These are phyloP conservation scores for Millerozyma miso DNA, from an alignment of 805 yeast genomes.

Conservation along the genomic window DNA sequence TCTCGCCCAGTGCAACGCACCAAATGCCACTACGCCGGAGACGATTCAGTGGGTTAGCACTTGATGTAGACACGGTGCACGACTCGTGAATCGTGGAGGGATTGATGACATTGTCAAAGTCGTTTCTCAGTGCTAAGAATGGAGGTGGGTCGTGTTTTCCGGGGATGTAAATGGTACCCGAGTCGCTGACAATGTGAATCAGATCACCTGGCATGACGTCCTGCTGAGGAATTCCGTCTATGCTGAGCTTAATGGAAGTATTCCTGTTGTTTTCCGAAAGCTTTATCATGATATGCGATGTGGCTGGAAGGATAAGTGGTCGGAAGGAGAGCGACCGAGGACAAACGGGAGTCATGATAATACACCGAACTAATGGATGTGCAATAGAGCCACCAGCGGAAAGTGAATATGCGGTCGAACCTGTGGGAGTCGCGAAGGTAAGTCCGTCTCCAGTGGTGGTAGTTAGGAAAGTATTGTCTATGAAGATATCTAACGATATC, in stretches of 20 bases:
- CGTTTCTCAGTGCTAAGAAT: constrained; percentile 10
- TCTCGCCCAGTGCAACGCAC: constrained; percentile 78
- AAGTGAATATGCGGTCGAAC: constrained; percentile 89
- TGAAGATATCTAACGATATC: constrained; percentile 75
- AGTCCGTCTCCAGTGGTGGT: constrained; percentile 92
- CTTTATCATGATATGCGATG: constrained; percentile 66
- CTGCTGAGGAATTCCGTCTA: constrained; percentile 81
- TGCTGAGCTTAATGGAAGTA: constrained; percentile 49
- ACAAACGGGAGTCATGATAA: constrained; percentile 83
- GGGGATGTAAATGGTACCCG: constrained; percentile 55
- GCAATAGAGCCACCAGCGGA: constrained; percentile 91
- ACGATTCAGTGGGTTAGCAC: neutral
- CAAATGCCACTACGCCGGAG: constrained; percentile 57
- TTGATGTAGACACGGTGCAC: neutral
- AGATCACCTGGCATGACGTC: constrained; percentile 72
- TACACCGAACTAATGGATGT: constrained; percentile 82
- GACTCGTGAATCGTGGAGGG: neutral
- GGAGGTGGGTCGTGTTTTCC: constrained; percentile 44
- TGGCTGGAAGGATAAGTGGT: constrained; percentile 77
- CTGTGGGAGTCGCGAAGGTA: constrained; percentile 84
- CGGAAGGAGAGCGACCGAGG: constrained; percentile 89
- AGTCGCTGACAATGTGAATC: constrained; percentile 64
- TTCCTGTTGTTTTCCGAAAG: constrained; percentile 48
- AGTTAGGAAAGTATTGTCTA: constrained; percentile 81
- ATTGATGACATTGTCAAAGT: constrained; percentile 14